A percentile compares a stretch with the other conserved stretches of the same genome.
phyloP scores from a whole-genome alignment of 1,284 basidiomycete species.

The Sanghuangporus weigelae region DNA sequence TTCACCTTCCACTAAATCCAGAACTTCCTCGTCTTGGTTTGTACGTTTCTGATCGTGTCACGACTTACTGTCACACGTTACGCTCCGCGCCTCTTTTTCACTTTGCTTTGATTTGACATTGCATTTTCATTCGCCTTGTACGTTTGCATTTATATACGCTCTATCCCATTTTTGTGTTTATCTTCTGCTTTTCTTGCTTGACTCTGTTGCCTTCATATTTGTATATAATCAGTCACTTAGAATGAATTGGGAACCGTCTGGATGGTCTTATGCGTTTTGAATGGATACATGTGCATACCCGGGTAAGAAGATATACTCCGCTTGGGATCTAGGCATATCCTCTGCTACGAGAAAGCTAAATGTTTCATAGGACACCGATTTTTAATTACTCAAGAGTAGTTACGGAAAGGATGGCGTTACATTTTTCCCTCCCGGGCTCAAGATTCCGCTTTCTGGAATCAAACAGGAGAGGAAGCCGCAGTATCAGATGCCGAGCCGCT shows the following conservation, averaged over 20 bases:
- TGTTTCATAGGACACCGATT: no score
- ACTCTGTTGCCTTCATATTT: not conserved
- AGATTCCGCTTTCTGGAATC: not conserved
- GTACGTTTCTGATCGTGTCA: not conserved
- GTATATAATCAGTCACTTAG: no score
- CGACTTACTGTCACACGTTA: not conserved
- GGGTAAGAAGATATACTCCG: no score
- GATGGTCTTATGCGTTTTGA: no score
- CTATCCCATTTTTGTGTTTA: not conserved
- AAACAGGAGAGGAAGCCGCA: not conserved
- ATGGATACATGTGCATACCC: no score
- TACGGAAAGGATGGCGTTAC: no score
- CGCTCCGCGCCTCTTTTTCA: not conserved
- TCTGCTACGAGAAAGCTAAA: no score
- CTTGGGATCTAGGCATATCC: no score
- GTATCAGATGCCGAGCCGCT: not conserved
- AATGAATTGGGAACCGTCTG: no score
- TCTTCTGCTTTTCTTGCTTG: not conserved
- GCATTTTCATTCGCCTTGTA: not conserved
- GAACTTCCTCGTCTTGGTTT: not conserved
- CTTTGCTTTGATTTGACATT: not conserved
- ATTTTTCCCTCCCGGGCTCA: no score
- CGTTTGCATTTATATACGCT: not conserved
- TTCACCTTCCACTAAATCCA: not conserved
- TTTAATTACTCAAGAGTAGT: no score